Percentiles rank a stretch among this genome's conserved stretches.
These are phyloP conservation scores for Gynandropsis gynandra DNA, from an alignment of 345 rosid genomes.

Conservation along the genomic window DNA sequence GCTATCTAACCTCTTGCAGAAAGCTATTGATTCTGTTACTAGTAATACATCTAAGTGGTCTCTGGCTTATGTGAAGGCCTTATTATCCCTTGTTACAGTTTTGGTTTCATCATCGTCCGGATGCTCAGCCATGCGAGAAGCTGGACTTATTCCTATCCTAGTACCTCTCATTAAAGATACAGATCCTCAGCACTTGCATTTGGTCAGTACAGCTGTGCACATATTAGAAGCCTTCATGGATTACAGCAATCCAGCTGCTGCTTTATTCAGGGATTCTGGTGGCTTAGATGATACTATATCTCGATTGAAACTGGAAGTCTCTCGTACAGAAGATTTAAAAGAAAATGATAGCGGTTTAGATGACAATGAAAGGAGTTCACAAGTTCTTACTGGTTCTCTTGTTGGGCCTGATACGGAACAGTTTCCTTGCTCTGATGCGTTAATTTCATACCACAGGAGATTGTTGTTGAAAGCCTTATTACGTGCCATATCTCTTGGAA, in stretches of 20 bases:
- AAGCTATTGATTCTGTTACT: slow-evolving; percentile 74
- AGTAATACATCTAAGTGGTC: slow-evolving; percentile 63
- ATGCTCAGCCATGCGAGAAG: slow-evolving; percentile 93
- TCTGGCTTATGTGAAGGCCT: slow-evolving; percentile 81
- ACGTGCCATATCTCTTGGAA: slow-evolving; percentile 90
- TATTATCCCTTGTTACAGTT: slow-evolving; percentile 80
- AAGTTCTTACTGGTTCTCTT: slow-evolving; percentile 32
- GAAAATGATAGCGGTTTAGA: slow-evolving; percentile 48
- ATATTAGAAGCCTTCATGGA: slow-evolving; percentile 94
- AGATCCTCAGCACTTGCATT: slow-evolving; percentile 84
- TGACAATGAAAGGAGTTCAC: slow-evolving; percentile 33
- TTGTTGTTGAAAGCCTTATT: slow-evolving; percentile 72
- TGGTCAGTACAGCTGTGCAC: slow-evolving; percentile 83
- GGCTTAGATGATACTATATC: slow-evolving; percentile 88
- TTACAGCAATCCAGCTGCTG: slow-evolving; percentile 88
- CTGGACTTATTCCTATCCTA: slow-evolving; percentile 87
- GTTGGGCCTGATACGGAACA: slow-evolving; percentile 47
- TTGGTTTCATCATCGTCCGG: slow-evolving; percentile 87
- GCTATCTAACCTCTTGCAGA: slow-evolving; percentile 85
- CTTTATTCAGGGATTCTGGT: slow-evolving; percentile 91
- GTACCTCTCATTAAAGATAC: slow-evolving; percentile 91
- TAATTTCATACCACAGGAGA: slow-evolving; percentile 70
- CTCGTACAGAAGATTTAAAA: slow-evolving; percentile 52
- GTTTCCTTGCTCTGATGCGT: slow-evolving; percentile 73
- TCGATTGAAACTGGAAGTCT: slow-evolving; percentile 77